phyloP scores from a whole-genome alignment of 108 stramenopile genomes.

The Cyclotella cryptica region DNA sequence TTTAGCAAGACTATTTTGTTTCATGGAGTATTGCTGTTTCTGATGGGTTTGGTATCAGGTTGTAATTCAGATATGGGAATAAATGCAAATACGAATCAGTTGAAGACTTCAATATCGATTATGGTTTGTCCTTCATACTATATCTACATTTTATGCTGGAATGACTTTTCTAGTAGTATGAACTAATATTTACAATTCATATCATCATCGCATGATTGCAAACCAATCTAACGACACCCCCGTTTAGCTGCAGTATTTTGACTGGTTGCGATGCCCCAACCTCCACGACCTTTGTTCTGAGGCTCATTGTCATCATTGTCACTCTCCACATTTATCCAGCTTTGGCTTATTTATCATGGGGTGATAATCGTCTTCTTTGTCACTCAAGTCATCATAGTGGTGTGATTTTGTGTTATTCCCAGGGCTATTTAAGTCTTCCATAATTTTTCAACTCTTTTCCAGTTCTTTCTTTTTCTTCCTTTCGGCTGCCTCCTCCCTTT shows the following conservation, averaged over 20 bases:
- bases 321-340: constrained; percentile 26
- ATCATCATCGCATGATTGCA: too few relatives aligned
- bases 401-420: constrained; percentile 13
- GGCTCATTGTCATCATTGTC: constrained; percentile 31
- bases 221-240: constrained; percentile 35
- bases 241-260: constrained; percentile 28
- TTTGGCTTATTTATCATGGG: constrained; percentile 20
- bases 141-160: too few relatives aligned
- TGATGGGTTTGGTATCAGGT: constrained; percentile 18
- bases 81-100: background rate
- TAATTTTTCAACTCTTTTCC: constrained; percentile 7
- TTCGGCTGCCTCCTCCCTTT: constrained; percentile 28
- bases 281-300: constrained; percentile 8
- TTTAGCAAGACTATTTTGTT: constrained; percentile 1
- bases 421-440: constrained; percentile 11
- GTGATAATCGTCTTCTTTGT: constrained; percentile 21
- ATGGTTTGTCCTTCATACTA: constrained; percentile 4
- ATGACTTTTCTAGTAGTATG: too few relatives aligned
- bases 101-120: background rate
- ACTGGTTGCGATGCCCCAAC: constrained; percentile 46
- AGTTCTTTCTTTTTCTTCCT: constrained; percentile 35
- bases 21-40: constrained; percentile 16
- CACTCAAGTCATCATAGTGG: constrained; percentile 22
- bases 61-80: constrained; percentile 20
- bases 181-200: too few relatives aligned